Evolutionary conservation across 192 early-diverging fungal genomes (phyloP), one percentile per base, ranked within the genome.

Genomic region (Powellomyces hirtus): DNA sequence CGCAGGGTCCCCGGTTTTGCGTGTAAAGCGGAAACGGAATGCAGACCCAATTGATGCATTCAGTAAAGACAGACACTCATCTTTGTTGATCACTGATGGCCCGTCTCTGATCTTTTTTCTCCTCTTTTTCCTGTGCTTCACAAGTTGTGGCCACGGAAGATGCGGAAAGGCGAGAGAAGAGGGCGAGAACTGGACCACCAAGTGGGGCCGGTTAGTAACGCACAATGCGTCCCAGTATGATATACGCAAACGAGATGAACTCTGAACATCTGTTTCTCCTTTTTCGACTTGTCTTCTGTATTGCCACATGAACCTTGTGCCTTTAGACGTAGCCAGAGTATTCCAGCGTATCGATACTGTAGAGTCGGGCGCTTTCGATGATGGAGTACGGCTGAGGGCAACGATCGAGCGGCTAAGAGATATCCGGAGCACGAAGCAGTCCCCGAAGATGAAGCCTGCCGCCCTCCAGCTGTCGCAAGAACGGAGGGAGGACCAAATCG

Each of bases 21-120:
- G 73, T 18, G 40, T 75, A 33, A 75, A 75, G 30, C 67, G 73
- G 16, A 75, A 75, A 36, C 52, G 73, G 60, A 62, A 63, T 37
- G 73, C 61, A 50, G 73, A 75, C 62, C 73, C 73, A 6, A 45
- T 75, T 11, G 63, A 75, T 27, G 66, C 73, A 6, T 52, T 74
- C n/a, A 56, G 64, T 66, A 52, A 8, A 2, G 31, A 8, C 29
- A n/a, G 36, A 5, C 34, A 7, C 20, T 38, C 35, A 29, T 29
- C 10, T 8, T 31, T 3, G 53, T 7, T 6, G 27, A 16, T 16
- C 7, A 4, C 3, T 27, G 5, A 6, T 7, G 2, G 29, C 26
- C 33, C 59, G 35, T 27, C 5, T 22, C 37, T 7, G 59, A 18
- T 6, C 16, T 36, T 38, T 60, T 4, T 36, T 60, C 22, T n/a